Conservation (phyloP, 139 green algal species). For the Marvania coccoides region DNA sequence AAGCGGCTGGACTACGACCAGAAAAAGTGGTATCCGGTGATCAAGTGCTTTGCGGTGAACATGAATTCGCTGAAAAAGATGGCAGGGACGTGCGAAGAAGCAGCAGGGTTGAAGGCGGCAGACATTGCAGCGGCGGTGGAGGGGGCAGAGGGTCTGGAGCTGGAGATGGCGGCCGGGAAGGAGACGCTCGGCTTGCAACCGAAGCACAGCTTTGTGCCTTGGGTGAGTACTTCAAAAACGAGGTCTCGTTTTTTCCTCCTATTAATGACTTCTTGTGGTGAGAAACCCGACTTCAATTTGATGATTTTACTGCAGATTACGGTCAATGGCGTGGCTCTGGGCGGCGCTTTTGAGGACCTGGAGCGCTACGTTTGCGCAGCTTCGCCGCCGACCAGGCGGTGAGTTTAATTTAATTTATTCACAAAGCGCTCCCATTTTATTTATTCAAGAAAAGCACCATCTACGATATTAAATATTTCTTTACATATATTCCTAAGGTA, state of each 20-base stretch:
- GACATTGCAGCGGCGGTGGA: not conserved
- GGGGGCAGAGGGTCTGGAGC: conserved; percentile 3
- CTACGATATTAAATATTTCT: too few relatives aligned
- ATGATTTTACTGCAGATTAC: not conserved
- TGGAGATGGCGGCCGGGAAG: conserved; percentile 3
- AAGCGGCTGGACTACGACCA: not conserved
- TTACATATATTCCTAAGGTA: too few relatives aligned
- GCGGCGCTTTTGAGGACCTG: conserved; percentile 15
- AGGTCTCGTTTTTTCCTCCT: too few relatives aligned
- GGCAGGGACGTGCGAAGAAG: not conserved
- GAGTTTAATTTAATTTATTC: too few relatives aligned
- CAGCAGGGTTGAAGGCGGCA: not conserved
- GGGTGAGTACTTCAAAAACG: not conserved
- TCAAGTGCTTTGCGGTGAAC: conserved; percentile 22
- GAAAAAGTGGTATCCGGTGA: conserved; percentile 13
- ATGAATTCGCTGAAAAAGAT: not conserved
- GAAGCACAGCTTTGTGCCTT: conserved; percentile 19
- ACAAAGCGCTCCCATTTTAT: too few relatives aligned
- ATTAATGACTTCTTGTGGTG: not conserved
- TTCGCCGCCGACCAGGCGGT: not conserved
- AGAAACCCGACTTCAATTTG: not conserved
- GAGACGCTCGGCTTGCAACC: conserved; percentile 5
- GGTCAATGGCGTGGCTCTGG: conserved; percentile 18
- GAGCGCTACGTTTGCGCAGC: conserved; percentile 14
- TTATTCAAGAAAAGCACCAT: too few relatives aligned